Conservation (phyloP, 2,329 filamentous ascomycete genomes). For the Pseudodiploospora longispora region DNA sequence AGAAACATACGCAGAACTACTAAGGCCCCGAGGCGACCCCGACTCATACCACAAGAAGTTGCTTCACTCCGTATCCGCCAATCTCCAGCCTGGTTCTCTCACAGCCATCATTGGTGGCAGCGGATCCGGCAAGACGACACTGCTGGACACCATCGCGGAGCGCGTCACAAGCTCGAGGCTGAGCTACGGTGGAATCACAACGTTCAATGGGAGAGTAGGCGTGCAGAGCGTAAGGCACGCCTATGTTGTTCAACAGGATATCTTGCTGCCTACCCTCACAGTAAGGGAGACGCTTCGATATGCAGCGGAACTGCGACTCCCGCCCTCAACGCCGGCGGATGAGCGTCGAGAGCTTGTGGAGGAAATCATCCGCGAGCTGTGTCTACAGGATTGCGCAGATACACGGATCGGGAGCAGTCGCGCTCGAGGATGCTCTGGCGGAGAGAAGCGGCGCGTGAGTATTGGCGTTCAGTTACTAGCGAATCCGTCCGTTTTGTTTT, state of each 20-base stretch:
- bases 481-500: conserved; percentile 68
- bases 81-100: conserved; percentile 56
- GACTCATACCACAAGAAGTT: conserved; percentile 40
- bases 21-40: conserved; percentile 29
- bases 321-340: conserved; percentile 48
- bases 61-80: conserved; percentile 54
- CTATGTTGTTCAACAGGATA: conserved; percentile 71
- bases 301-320: conserved; percentile 62
- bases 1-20: conserved; percentile 35
- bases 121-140: conserved; percentile 64
- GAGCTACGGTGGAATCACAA: conserved; percentile 44
- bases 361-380: conserved; percentile 67
- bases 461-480: conserved; percentile 73
- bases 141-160: conserved; percentile 64
- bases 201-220: conserved; percentile 52
- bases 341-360: conserved; percentile 60
- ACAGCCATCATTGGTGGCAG: conserved; percentile 71
- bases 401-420: conserved; percentile 64
- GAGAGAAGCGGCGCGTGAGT: conserved; percentile 68
- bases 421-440: conserved; percentile 69
- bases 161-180: conserved; percentile 51
- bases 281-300: conserved; percentile 69
- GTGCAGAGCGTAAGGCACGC: conserved; percentile 50
- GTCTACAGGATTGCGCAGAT: conserved; percentile 68
- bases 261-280: conserved; percentile 64